phyloP scores from a whole-genome alignment of 176 grass and related monocot genomes.

The Bolboschoenus planiculmis region DNA sequence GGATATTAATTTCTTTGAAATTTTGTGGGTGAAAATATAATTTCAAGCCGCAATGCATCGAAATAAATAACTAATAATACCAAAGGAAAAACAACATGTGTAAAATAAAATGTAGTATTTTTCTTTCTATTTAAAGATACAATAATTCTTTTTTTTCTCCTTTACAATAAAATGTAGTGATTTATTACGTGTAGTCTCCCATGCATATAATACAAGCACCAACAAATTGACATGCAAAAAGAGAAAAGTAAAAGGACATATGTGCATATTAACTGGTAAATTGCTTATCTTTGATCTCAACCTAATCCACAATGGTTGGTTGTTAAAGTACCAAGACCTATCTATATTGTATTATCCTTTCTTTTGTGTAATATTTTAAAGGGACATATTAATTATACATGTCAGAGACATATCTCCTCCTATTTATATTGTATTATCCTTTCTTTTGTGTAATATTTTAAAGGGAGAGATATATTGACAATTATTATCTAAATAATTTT shows the following conservation, averaged over 20 bases:
- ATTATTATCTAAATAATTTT: too few species aligned
- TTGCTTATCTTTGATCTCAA: too few species aligned
- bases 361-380: not conserved
- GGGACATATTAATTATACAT: too few species aligned
- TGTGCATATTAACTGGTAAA: not conserved
- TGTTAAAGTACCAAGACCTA: not conserved
- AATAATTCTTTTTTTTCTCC: too few species aligned
- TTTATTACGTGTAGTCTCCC: not conserved
- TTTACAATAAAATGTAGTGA: too few species aligned
- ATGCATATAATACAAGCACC: not conserved
- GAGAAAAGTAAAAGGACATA: not conserved
- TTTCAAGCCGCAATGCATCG: too few species aligned
- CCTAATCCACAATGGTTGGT: not conserved
- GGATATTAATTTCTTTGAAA: too few species aligned
- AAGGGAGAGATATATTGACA: too few species aligned
- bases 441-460: not conserved
- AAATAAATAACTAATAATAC: not conserved
- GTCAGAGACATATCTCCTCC: too few species aligned
- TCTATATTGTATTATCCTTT: not conserved
- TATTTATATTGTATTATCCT: not conserved
- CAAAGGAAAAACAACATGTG: not conserved
- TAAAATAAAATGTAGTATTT: not conserved
- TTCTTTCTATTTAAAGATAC: not conserved
- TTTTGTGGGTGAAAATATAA: too few species aligned
- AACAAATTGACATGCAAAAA: not conserved